These are phyloP conservation scores for Aquilaria sinensis DNA, from an alignment of 345 rosid genomes.

Conservation along the genomic window DNA sequence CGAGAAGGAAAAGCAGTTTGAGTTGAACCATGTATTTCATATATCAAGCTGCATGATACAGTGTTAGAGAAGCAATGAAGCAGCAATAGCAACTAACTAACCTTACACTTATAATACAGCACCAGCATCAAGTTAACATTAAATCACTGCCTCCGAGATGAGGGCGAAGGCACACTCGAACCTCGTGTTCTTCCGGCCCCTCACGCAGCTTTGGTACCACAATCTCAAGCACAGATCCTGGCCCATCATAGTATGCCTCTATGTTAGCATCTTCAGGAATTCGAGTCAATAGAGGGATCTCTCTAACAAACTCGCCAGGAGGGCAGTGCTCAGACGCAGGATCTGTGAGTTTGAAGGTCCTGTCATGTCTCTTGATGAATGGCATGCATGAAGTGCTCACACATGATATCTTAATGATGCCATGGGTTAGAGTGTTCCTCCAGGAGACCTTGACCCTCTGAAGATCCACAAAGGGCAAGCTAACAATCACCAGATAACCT, in stretches of 20 bases:
- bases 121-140: slow-evolving; percentile 52
- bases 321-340: slow-evolving; percentile 94
- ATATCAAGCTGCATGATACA: slow-evolving; percentile 25
- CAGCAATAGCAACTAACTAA: slow-evolving; percentile 14
- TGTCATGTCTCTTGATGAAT: slow-evolving; percentile 73
- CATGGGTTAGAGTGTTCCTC: slow-evolving; percentile 80
- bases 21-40: slow-evolving; percentile 18
- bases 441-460: slow-evolving; percentile 93
- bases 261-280: slow-evolving; percentile 95
- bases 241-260: slow-evolving; percentile 85
- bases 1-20: slow-evolving; percentile 9
- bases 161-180: slow-evolving; percentile 87
- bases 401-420: slow-evolving; percentile 82
- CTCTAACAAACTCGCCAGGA: slow-evolving; percentile 95
- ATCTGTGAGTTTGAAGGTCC: slow-evolving; percentile 93
- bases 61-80: slow-evolving; percentile 25
- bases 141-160: slow-evolving; percentile 66
- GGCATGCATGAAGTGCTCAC: slow-evolving; percentile 73
- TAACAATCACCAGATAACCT: slow-evolving; percentile 74
- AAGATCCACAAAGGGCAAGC: slow-evolving; percentile 88
- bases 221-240: slow-evolving; percentile 89
- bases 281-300: slow-evolving; percentile 71
- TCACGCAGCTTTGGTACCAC: slow-evolving; percentile 81
- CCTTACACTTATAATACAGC: slow-evolving; percentile 6
- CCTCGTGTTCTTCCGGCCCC: slow-evolving; percentile 96